Conservation (phyloP, 805 yeast species). For the Suhomyces vadensis region DNA sequence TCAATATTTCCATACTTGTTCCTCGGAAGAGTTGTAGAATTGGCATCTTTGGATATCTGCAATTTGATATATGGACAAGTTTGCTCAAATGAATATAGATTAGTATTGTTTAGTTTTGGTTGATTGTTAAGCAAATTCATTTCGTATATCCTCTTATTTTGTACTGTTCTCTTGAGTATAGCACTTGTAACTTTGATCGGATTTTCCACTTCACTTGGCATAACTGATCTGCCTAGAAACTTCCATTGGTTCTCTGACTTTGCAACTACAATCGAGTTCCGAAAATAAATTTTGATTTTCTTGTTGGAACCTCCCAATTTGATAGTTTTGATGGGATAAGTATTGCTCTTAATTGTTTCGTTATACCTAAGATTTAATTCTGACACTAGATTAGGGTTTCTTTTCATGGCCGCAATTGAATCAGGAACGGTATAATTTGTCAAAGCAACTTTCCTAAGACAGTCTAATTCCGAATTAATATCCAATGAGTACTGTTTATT, state of each 20-base stretch:
- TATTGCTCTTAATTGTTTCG: conserved; percentile 19
- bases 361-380: conserved; percentile 25
- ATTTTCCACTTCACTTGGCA: conserved; percentile 14
- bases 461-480: conserved; percentile 20
- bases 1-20: conserved; percentile 36
- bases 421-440: conserved; percentile 25
- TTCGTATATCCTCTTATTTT: conserved; percentile 20
- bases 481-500: conserved; percentile 3
- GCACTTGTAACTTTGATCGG: conserved; percentile 23
- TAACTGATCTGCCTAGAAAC: conserved; percentile 32
- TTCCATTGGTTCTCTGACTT: conserved; percentile 39
- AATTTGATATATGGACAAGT: conserved; percentile 27
- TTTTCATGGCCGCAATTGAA: conserved; percentile 26
- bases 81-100: conserved; percentile 29
- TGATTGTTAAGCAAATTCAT: conserved; percentile 16
- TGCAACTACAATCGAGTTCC: conserved; percentile 23
- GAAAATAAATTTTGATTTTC: conserved; percentile 21
- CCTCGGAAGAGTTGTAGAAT: conserved; percentile 20
- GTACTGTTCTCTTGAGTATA: conserved; percentile 23
- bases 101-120: conserved; percentile 21
- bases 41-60: conserved; percentile 9
- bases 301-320: conserved; percentile 12
- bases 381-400: conserved; percentile 29
- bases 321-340: conserved; percentile 17
- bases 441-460: conserved; percentile 24